A percentile compares a stretch with the other conserved stretches of the same genome.
These are phyloP conservation scores for Trichoderma afroharzianum DNA, from an alignment of 2,329 filamentous ascomycete species.

Conservation along the genomic window DNA sequence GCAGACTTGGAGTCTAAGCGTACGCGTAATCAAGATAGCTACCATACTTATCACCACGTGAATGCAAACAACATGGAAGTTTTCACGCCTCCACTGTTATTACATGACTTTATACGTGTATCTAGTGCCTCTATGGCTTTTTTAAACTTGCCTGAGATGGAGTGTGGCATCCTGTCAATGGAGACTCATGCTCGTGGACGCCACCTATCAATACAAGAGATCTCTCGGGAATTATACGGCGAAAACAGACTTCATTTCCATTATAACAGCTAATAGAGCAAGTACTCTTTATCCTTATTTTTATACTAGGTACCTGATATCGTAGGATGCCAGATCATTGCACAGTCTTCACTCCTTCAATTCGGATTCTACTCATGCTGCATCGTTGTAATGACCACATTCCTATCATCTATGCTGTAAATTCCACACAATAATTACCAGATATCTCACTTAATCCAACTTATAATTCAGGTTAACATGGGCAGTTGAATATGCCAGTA, in stretches of 20 bases:
- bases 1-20: not conserved
- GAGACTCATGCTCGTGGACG: not conserved
- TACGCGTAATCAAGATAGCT: not conserved
- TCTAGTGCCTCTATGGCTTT: not conserved
- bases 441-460: too few species aligned
- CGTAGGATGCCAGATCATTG: too few species aligned
- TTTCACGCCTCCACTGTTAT: not conserved
- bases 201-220: not conserved
- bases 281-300: not conserved
- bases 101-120: not conserved
- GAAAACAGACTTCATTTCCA: not conserved
- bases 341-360: not conserved
- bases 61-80: not conserved
- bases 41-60: not conserved
- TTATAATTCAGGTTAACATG: not conserved
- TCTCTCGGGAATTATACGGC: not conserved
- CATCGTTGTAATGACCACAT: not conserved
- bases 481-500: not conserved
- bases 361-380: not conserved
- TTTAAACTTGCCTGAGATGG: not conserved
- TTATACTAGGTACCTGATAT: not conserved
- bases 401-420: too few species aligned
- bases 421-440: too few species aligned
- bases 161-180: not conserved
- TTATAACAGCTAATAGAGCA: not conserved